These are phyloP conservation scores for Metschnikowia reukaufii DNA, from an alignment of 805 yeast species.

Conservation along the genomic window DNA sequence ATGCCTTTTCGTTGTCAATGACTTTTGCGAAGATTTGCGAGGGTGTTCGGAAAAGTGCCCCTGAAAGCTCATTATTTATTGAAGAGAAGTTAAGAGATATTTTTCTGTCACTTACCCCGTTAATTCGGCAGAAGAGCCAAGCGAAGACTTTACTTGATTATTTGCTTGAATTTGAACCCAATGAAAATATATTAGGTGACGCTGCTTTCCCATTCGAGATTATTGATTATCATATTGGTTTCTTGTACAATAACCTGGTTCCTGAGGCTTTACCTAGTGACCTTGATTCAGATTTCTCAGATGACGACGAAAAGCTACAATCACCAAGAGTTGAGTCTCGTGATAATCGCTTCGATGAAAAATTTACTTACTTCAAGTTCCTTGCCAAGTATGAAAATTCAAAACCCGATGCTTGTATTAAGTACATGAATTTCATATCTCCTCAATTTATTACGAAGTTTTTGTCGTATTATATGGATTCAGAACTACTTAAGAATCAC, in stretches of 20 bases:
- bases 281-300: constrained; percentile 11
- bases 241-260: not conserved
- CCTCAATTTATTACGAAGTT: not conserved
- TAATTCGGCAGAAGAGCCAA: constrained; percentile 10
- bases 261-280: not conserved
- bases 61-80: not conserved
- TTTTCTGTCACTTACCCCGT: constrained; percentile 10
- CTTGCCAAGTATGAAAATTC: constrained; percentile 9
- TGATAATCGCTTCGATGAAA: not conserved
- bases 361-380: constrained; percentile 10
- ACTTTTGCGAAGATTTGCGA: constrained; percentile 1
- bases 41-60: not conserved
- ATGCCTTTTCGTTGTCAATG: constrained; percentile 2
- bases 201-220: constrained; percentile 17
- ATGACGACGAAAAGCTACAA: not conserved
- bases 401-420: not conserved
- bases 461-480: constrained; percentile 1
- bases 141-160: constrained; percentile 4
- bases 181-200: constrained; percentile 4
- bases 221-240: constrained; percentile 14
- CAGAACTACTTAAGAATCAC: not conserved
- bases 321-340: not conserved
- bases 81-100: constrained; percentile 10
- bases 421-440: constrained; percentile 1
- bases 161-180: constrained; percentile 1